phyloP scores from a whole-genome alignment of 805 yeast genomes.

The Nakazawaea sp. region DNA sequence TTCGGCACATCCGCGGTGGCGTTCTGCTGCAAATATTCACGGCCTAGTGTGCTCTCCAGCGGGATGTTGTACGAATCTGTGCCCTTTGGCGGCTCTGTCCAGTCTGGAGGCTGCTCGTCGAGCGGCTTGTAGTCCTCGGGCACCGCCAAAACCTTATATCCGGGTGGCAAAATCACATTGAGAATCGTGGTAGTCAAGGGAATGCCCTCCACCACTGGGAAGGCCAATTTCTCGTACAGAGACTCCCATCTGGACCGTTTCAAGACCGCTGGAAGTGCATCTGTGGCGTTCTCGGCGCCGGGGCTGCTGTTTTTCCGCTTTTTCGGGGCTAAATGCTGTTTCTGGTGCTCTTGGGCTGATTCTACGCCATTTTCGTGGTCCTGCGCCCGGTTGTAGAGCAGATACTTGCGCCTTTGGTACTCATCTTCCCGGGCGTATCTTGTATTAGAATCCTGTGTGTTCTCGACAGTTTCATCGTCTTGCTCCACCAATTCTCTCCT shows the following conservation, averaged over 20 bases:
- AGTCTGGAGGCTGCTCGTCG: conserved; percentile 28
- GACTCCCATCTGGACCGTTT: conserved; percentile 23
- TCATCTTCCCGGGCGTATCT: conserved; percentile 33
- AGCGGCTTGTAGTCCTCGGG: conserved; percentile 39
- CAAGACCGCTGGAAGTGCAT: conserved; percentile 15
- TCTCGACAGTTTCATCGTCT: conserved; percentile 17
- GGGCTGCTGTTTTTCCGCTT: conserved; percentile 17
- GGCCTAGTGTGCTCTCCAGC: conserved; percentile 29
- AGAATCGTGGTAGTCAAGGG: conserved; percentile 39
- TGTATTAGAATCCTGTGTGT: conserved; percentile 20
- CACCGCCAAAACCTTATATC: conserved; percentile 35
- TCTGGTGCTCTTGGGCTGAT: conserved; percentile 11
- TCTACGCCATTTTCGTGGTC: conserved; percentile 25
- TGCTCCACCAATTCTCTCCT: conserved; percentile 13
- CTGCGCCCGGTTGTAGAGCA: conserved; percentile 19
- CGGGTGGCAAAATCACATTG: conserved; percentile 44
- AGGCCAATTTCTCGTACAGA: conserved; percentile 4
- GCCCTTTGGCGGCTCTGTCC: conserved; percentile 17
- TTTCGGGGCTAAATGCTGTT: conserved; percentile 11
- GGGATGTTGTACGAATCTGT: conserved; percentile 44
- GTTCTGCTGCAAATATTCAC: conserved; percentile 23
- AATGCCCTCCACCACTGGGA: conserved; percentile 24
- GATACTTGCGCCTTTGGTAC: conserved; percentile 36
- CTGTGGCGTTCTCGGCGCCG: conserved; percentile 14
- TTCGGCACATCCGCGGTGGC: conserved; percentile 47